A percentile compares a stretch with the other conserved stretches of the same genome.
Evolutionary conservation across 768 basidiomycete species (phyloP).

Genomic region (Termitomyces sp.): DNA sequence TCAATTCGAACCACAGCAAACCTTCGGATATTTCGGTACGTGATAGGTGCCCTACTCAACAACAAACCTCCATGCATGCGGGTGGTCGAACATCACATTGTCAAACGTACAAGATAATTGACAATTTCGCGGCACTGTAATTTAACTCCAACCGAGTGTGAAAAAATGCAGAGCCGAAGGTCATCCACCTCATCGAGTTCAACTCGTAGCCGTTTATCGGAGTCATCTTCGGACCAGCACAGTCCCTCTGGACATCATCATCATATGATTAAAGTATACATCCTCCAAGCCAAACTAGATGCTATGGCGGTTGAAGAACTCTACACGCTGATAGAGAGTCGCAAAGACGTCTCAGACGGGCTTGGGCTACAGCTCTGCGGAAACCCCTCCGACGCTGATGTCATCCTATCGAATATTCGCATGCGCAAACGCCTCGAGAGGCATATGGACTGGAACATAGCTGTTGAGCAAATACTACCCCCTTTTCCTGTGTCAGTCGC

Average conservation of each 20-base stretch:
- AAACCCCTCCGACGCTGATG: constrained; percentile 45
- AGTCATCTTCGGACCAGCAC: not conserved
- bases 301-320: constrained; percentile 28
- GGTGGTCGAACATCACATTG: not conserved
- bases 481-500: constrained; percentile 1
- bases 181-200: not conserved
- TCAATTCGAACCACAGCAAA: not conserved
- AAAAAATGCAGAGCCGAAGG: not conserved
- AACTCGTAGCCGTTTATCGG: not conserved
- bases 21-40: not conserved
- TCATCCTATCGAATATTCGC: constrained; percentile 58
- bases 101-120: not conserved
- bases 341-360: not conserved
- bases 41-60: no score
- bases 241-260: not conserved
- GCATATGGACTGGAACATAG: constrained; percentile 58
- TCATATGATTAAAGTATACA: constrained; percentile 20
- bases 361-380: constrained; percentile 28
- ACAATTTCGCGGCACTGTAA: not conserved
- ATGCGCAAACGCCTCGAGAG: constrained; percentile 68
- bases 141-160: not conserved
- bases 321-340: constrained; percentile 26
- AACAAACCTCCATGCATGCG: no score
- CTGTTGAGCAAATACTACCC: constrained; percentile 36
- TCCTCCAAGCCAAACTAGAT: constrained; percentile 34